Base-by-base conservation (phyloP, 192 early-diverging fungal genomes). In the Entomortierella chlamydospora region DNA sequence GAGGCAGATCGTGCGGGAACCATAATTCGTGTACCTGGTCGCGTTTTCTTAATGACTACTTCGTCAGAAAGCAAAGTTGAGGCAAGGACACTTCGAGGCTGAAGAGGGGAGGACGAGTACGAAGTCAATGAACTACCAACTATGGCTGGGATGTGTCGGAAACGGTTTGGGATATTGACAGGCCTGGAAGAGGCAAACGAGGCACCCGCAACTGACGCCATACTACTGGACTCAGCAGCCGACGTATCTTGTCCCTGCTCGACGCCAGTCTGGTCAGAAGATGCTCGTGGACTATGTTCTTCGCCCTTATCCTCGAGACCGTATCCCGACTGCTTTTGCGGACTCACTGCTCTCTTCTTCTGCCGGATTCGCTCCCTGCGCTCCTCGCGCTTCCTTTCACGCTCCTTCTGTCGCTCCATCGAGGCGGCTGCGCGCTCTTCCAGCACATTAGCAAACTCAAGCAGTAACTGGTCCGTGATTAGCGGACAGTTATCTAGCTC, bases 401-500 rank as follows among this genome's bases (percentile, higher is more conserved):
- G 31, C n/a, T 69, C 74, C 12, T 57, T 42, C 25, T 28, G 54
- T 2, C 61, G 42, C 34, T 70, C 76, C 25, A 61, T 13, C 2
- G 68, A 60, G 15, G 55, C 49, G 29, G 53, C 51, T 41, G 57
- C 57, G 7, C 76, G 84, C 26, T 78, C 70, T 22, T 78, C 73
- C 28, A 88, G 43, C 23, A 82, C 68, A 9, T 57, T 73, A 12
- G 86, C 86, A 72, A 88, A 83, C 34, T 83, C 80, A 5, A 82
- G 64, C 15, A 88, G 57, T 2, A 73, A 49, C 3, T 70, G 30
- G 47, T 88, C 86, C 22, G 86, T 88, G 10, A 88, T 72, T 57
- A 72, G 28, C 12, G 61, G 58, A 59, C 84, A 86, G 12, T 79
- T 83, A 57, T 82, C 86, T n/a, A 88, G 59, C 57, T 85, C 84